Conservation (phyloP, 345 rosid species). For the Litchi chinensis region DNA sequence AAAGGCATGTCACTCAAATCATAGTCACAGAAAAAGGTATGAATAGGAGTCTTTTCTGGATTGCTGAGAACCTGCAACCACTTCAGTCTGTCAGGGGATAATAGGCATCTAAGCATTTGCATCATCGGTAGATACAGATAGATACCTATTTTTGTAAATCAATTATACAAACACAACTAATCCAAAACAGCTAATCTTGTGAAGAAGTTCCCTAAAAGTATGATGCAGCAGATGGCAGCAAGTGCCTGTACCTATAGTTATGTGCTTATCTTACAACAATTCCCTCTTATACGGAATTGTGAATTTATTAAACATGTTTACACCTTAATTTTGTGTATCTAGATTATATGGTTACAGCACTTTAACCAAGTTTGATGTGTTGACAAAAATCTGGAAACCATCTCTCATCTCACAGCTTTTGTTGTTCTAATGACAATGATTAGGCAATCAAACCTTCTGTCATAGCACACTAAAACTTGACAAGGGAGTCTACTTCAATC, state of each 20-base stretch:
- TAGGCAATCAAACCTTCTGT: too few relatives aligned
- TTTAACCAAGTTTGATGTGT: neutral
- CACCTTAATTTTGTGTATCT: neutral
- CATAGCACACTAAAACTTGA: too few relatives aligned
- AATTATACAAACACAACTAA: neutral
- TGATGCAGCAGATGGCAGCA: slow-evolving; percentile 4
- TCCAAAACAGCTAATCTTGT: neutral
- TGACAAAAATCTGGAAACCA: neutral
- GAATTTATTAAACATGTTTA: neutral
- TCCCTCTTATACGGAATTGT: neutral
- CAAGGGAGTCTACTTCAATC: neutral
- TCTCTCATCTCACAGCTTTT: neutral
- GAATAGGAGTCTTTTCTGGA: slow-evolving; percentile 72
- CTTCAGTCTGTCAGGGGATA: neutral
- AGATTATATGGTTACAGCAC: neutral
- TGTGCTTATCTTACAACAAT: slow-evolving; percentile 1
- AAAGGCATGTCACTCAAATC: slow-evolving; percentile 73
- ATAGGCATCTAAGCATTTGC: neutral
- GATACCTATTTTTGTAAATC: neutral
- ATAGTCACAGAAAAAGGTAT: slow-evolving; percentile 65
- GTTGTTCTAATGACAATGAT: neutral
- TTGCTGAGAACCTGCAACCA: slow-evolving; percentile 67
- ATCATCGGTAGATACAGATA: neutral
- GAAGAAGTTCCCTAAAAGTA: neutral
- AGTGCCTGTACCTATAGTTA: neutral